Base-by-base conservation (phyloP, 768 basidiomycete species). In the Mrakia frigida region DNA sequence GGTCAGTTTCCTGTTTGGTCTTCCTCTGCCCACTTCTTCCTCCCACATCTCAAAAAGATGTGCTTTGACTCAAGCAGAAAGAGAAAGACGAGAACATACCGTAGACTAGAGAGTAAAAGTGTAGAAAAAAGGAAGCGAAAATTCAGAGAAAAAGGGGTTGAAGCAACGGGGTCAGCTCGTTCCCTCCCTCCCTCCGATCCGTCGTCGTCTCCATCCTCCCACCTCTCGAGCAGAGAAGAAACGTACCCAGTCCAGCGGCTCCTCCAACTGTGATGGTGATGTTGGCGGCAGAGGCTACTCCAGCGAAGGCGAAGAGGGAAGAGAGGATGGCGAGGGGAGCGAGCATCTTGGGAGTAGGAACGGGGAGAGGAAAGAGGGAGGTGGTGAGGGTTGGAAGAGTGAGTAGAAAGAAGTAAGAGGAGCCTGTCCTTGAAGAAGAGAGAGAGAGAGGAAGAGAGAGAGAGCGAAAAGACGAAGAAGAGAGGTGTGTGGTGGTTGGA, bases 321-420 rank as follows among this genome's bases (percentile, higher is more conserved):
- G 65, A 11, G 39, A 68, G 37, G 18, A 68, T 35, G 65, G 65
- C 35, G 39, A 39, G 35, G 25, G 65, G 65, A 11, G 65, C 37
- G 65, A 68, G 37, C 65, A 68, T 68, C 35, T 18, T 68, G 65
- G 25, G n/a, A n/a, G n/a, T n/a, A 65, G 60, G 60, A 65, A 33
- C 6, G 31, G 21, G 21, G 1, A 33, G 13, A 28, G 60, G 60
- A 9, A 10, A 37, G 63, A 37, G 63, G n/a, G 63, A 16, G 65
- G 10, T 7, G 65, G 37, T 11, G 37, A 68, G 65, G 35, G 25
- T 7, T 35, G 35, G 35, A 6, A 5, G 35, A 23, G 65, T 68
- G 35, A 25, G 39, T 56, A 28, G 25, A 28, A 56, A 28, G 56
- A 10, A 18, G 11, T 50, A 50, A 21, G 14, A 50, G 46, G 46